Evolutionary conservation across 441 rosid genomes (phyloP).

Genomic region (Adansonia madagascariensis): DNA sequence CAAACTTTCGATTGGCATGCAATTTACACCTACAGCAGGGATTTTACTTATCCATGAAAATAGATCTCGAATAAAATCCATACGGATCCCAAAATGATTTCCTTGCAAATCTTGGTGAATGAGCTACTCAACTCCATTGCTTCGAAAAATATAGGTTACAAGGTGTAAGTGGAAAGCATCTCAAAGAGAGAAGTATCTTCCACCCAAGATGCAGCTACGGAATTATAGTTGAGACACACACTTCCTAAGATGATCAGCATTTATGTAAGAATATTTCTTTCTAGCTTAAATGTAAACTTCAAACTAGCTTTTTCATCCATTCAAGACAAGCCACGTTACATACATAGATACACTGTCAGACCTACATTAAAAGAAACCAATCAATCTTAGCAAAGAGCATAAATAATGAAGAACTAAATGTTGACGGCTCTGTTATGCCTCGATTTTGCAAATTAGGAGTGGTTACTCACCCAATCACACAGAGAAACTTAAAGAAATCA

Average conservation of each 20-base stretch:
- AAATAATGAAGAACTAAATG: background rate
- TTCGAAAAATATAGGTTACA: background rate
- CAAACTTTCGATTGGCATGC: background rate
- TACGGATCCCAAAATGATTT: background rate
- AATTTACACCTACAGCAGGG: background rate
- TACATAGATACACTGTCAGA: background rate
- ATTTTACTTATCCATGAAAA: background rate
- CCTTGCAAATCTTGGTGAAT: background rate
- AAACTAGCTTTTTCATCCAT: background rate
- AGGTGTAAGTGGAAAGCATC: conserved; percentile 12
- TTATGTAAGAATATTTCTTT: background rate
- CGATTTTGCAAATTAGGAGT: background rate
- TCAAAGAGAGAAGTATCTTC: background rate
- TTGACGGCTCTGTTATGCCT: background rate
- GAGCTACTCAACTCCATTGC: background rate
- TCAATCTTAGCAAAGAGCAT: background rate
- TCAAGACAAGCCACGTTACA: background rate
- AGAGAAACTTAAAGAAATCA: background rate
- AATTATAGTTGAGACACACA: background rate
- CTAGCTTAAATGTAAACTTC: background rate
- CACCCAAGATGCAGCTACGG: background rate
- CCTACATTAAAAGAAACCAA: background rate
- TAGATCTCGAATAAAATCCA: background rate
- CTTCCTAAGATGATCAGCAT: background rate
- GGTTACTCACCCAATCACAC: background rate